Evolutionary conservation across 2,329 filamentous ascomycete species (phyloP).

Genomic region (Emericellopsis atlantica): DNA sequence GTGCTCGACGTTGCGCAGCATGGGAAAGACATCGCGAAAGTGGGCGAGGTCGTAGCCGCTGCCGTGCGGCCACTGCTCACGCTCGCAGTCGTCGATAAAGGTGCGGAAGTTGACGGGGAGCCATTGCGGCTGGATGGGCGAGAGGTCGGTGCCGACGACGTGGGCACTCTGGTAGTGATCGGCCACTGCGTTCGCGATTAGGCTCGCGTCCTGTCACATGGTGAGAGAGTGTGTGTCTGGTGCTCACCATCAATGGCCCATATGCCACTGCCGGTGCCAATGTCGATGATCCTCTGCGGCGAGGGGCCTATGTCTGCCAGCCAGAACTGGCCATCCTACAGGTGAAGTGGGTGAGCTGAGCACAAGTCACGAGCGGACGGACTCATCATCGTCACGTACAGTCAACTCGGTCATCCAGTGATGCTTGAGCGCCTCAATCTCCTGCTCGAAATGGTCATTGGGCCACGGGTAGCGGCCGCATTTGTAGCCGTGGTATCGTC

Average conservation of each 20-base stretch:
- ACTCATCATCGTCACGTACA: slow-evolving; percentile 7
- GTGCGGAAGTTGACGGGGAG: slow-evolving; percentile 48
- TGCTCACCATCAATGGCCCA: neutral
- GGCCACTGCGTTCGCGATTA: slow-evolving; percentile 23
- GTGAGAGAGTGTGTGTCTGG: neutral
- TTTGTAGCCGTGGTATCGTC: slow-evolving; percentile 29
- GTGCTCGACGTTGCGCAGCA: neutral
- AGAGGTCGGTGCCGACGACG: slow-evolving; percentile 31
- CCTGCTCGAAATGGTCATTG: slow-evolving; percentile 31
- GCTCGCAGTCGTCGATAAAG: slow-evolving; percentile 38
- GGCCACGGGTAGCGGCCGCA: slow-evolving; percentile 31
- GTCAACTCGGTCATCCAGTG: slow-evolving; percentile 29
- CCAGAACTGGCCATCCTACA: slow-evolving; percentile 23
- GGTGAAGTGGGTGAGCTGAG: neutral
- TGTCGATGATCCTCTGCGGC: slow-evolving; percentile 29
- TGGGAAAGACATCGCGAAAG: neutral
- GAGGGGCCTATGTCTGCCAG: slow-evolving; percentile 23
- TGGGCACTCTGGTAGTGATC: slow-evolving; percentile 28
- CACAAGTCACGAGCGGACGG: slow-evolving; percentile 1
- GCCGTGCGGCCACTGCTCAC: slow-evolving; percentile 23
- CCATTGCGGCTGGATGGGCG: slow-evolving; percentile 36
- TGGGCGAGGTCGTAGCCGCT: neutral
- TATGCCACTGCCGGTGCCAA: slow-evolving; percentile 36
- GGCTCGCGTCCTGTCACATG: no score
- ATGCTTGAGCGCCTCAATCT: slow-evolving; percentile 31